These are phyloP conservation scores for Aethionema arabicum DNA, from an alignment of 345 rosid species.

Conservation along the genomic window DNA sequence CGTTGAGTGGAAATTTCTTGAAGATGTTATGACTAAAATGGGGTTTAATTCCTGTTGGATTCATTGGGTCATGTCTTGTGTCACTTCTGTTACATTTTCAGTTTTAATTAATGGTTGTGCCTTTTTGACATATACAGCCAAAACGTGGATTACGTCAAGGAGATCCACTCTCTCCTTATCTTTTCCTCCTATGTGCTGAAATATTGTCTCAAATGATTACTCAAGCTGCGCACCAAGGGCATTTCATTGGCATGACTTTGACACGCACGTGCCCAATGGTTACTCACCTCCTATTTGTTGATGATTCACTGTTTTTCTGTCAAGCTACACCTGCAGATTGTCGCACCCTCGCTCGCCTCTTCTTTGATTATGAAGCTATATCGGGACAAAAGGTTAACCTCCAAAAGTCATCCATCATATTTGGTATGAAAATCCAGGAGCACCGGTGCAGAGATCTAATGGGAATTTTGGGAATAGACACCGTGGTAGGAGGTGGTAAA, in stretches of 20 bases:
- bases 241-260: too few relatives aligned
- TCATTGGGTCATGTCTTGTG: neutral
- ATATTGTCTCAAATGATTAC: neutral
- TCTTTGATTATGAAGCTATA: neutral
- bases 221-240: too few relatives aligned
- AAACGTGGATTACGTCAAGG: too few relatives aligned
- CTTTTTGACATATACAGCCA: neutral
- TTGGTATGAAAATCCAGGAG: neutral
- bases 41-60: neutral
- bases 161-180: too few relatives aligned
- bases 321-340: too few relatives aligned
- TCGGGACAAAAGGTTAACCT: neutral
- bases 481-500: neutral
- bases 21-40: neutral
- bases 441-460: fast-evolving
- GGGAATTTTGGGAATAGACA: neutral
- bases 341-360: neutral
- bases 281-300: too few relatives aligned
- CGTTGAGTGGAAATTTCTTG: neutral
- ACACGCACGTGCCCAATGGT: too few relatives aligned
- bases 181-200: neutral
- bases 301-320: too few relatives aligned
- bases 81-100: neutral
- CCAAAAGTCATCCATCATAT: neutral
- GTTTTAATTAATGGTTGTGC: neutral